Evolutionary conservation across 345 rosid genomes (phyloP).

Genomic region (Salix viminalis): DNA sequence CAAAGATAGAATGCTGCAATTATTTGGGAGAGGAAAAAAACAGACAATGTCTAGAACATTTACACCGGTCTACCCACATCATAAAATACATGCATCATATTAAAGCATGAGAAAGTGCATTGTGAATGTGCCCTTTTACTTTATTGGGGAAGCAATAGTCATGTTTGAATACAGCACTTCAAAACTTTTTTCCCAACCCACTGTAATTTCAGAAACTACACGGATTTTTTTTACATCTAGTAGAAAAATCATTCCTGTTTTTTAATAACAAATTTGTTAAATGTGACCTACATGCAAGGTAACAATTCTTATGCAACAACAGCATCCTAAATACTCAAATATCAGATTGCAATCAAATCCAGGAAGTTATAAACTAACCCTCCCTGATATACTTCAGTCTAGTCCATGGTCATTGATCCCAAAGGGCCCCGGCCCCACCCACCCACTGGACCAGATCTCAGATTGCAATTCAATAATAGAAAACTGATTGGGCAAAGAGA

Average conservation of each 20-base stretch:
- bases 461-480: neutral
- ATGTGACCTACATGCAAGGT: neutral
- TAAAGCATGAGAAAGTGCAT: neutral
- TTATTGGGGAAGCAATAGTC: neutral
- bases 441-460: neutral
- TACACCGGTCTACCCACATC: neutral
- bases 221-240: neutral
- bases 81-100: neutral
- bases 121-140: neutral
- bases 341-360: neutral
- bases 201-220: neutral
- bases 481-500: neutral
- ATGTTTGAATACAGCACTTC: neutral
- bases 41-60: neutral
- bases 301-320: neutral
- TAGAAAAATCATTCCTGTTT: neutral
- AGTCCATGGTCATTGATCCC: neutral
- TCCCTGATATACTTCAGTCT: neutral
- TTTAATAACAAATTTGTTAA: neutral
- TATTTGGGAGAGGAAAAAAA: neutral
- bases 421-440: neutral
- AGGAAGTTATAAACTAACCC: neutral
- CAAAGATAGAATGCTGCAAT: neutral
- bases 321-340: neutral
- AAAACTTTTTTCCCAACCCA: neutral